A percentile compares a stretch with the other conserved stretches of the same genome.
Evolutionary conservation across 106 monocot genomes (phyloP).

Genomic region (Dendrobium catenatum): DNA sequence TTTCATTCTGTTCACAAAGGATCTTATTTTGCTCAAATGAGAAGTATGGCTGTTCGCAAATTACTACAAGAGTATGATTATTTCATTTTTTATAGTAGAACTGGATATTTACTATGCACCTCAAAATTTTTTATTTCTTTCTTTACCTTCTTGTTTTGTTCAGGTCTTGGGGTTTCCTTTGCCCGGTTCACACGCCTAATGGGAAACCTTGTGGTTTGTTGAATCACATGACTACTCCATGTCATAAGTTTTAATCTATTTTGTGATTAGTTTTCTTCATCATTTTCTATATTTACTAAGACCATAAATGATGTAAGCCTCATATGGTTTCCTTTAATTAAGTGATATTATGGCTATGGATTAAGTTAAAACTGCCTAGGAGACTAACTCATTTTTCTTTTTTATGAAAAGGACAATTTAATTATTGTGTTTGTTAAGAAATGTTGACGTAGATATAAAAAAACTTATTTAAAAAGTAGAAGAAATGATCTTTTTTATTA

Average conservation of each 20-base stretch:
- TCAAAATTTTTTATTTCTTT: not conserved
- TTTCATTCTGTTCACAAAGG: slow-evolving; percentile 94
- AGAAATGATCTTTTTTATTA: no score
- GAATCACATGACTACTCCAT: slow-evolving; percentile 83
- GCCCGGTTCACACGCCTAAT: slow-evolving; percentile 95
- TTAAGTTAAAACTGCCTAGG: not conserved
- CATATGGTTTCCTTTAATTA: not conserved
- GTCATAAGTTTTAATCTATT: slow-evolving; percentile 43
- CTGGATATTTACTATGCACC: not conserved
- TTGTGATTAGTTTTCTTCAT: not conserved
- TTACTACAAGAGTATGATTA: slow-evolving; percentile 90
- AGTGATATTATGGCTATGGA: not conserved
- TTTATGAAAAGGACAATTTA: not conserved
- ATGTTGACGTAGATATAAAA: no score
- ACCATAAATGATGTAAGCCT: not conserved
- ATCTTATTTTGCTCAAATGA: slow-evolving; percentile 83
- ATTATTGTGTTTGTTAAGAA: not conserved
- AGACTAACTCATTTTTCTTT: not conserved
- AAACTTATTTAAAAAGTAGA: no score
- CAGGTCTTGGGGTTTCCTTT: slow-evolving; percentile 98
- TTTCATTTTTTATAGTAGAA: slow-evolving; percentile 1
- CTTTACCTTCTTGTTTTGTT: slow-evolving; percentile 9
- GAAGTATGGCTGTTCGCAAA: slow-evolving; percentile 78
- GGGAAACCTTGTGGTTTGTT: slow-evolving; percentile 94
- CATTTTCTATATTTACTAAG: not conserved